Evolutionary conservation across 2,329 filamentous ascomycete species (phyloP), one percentile per base, ranked within the genome.

Genomic region (Arachnomyces sp.): DNA sequence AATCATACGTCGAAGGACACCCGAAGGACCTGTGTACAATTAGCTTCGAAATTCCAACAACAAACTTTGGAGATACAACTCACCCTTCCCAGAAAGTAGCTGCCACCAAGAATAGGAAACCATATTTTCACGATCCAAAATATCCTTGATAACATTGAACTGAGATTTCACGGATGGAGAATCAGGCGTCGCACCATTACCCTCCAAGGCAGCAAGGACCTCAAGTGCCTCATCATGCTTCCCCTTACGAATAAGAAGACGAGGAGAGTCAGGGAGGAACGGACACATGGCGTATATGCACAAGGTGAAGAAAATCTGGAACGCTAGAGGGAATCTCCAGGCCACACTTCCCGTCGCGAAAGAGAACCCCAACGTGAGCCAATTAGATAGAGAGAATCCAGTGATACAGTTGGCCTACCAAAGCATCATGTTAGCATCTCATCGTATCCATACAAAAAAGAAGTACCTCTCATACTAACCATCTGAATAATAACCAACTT

Each of bases 41-140:
- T 1, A 12, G n/a, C 6, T 5, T 38, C 17, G 28, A 2, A 11
- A 28, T 8, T 39, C n/a, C 7, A 12, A 13, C n/a, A 25, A 7
- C 14, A 9, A n/a, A n/a, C n/a, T n/a, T 28, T 31, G 9, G 6
- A 31, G 16, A 29, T 7, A 16, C n/a, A 30, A 13, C 36, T 33
- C 25, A 49, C 48, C 65, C 15, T 57, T 58, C 3, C 66, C 65
- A 12, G 55, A 63, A 31, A 71, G 38, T 1, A 71, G 53, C 45
- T 64, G 61, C 58, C 56, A 63, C 68, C 64, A 73, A 29, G 56
- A 64, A 47, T 64, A 71, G 4, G 53, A 64, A 44, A 61, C 66
- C 47, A 61, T 58, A 28, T 68, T 59, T 43, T 72, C 68, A 9
- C 61, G 58, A 36, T 71, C 68, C 6, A 65, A 46, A 30, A 65